Conservation (phyloP, 257 asterid genomes). For the Plantago elongata region DNA sequence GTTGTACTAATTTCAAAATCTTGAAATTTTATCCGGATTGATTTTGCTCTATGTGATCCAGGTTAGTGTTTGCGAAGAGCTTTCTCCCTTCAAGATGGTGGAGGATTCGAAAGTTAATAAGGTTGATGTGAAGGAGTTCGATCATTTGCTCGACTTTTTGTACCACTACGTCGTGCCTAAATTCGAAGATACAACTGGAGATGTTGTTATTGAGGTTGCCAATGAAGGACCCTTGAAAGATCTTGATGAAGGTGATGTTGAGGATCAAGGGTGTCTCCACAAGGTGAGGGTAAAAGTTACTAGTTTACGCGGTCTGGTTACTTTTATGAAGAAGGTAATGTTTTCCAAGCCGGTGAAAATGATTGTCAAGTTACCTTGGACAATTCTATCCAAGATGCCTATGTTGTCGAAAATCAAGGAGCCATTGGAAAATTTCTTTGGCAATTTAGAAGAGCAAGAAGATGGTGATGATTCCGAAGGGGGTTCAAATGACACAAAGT, state of each 20-base stretch:
- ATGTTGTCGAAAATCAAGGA: slow-evolving; percentile 15
- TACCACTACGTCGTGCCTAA: slow-evolving; percentile 42
- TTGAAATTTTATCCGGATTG: too few relatives aligned
- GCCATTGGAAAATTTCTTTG: slow-evolving; percentile 15
- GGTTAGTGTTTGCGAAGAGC: neutral
- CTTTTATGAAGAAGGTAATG: slow-evolving; percentile 8
- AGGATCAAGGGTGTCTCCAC: too few relatives aligned
- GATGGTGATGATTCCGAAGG: too few relatives aligned
- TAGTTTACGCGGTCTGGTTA: neutral
- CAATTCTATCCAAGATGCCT: slow-evolving; percentile 22
- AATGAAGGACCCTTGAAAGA: too few relatives aligned
- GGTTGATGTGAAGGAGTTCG: slow-evolving; percentile 12
- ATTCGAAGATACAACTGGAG: slow-evolving; percentile 4
- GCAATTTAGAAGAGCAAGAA: too few relatives aligned
- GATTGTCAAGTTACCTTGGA: slow-evolving; percentile 27
- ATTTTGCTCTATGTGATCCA: too few relatives aligned
- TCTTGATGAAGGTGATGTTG: too few relatives aligned
- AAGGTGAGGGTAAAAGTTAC: too few relatives aligned
- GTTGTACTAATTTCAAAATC: too few relatives aligned
- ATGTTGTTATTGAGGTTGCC: slow-evolving; percentile 12
- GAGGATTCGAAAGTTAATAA: neutral
- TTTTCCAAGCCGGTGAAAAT: slow-evolving; percentile 23
- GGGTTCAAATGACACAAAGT: too few relatives aligned
- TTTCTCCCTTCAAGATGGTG: neutral
- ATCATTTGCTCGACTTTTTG: slow-evolving; percentile 48